Evolutionary conservation across 2,329 filamentous ascomycete genomes (phyloP).

Genomic region (Ascochyta fabae): DNA sequence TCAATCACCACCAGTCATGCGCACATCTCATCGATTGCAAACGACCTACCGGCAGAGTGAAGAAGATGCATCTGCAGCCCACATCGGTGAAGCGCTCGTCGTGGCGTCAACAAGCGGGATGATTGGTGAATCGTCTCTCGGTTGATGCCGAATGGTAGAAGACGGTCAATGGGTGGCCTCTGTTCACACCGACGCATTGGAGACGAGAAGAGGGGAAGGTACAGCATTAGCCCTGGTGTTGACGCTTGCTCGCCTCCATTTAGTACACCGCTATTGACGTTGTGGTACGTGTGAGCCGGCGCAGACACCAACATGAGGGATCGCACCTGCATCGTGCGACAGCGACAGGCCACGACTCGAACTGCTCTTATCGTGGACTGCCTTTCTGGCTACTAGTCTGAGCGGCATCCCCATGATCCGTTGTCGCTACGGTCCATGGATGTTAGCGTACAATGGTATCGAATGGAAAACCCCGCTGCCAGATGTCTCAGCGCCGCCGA

Average conservation of each 20-base stretch:
- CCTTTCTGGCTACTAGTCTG: constrained; percentile 10
- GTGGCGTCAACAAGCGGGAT: constrained; percentile 3
- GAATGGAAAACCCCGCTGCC: constrained; percentile 16
- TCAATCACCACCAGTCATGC: neutral
- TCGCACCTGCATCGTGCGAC: constrained; percentile 34
- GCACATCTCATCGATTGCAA: neutral
- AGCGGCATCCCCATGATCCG: constrained; percentile 18
- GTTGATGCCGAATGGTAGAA: constrained; percentile 8
- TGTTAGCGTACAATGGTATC: constrained; percentile 17
- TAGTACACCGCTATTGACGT: constrained; percentile 6
- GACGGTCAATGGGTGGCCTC: neutral
- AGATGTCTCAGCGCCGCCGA: constrained; percentile 12
- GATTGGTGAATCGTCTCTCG: neutral
- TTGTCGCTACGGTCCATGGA: constrained; percentile 7
- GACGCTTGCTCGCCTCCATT: constrained; percentile 9
- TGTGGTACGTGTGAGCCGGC: constrained; percentile 14
- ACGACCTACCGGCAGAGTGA: neutral
- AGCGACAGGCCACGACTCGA: constrained; percentile 8
- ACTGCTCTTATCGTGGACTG: constrained; percentile 29
- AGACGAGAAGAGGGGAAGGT: constrained; percentile 12
- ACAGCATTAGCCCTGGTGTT: constrained; percentile 11
- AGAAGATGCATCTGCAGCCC: neutral
- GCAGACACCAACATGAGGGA: constrained; percentile 12
- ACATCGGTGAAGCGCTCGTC: neutral
- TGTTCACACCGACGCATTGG: constrained; percentile 6